phyloP scores from a whole-genome alignment of 345 rosid genomes.

The Arabidopsis thaliana region TAIR10.1 NC_003070.9:25652001-25652500 shows the following conservation, averaged over 20 bases:
- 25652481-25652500: conserved; percentile 28
- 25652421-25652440: background rate
- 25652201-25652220: conserved; percentile 55
- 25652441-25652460: conserved; percentile 28
- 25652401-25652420: background rate
- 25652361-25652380: conserved; percentile 30
- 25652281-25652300: background rate
- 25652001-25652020: background rate
- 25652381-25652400: conserved; percentile 30
- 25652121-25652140: conserved; percentile 72
- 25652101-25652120: conserved; percentile 94
- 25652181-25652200: conserved; percentile 81
- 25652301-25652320: conserved; percentile 16
- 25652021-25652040: conserved; percentile 71
- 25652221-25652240: conserved; percentile 51
- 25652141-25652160: conserved; percentile 82
- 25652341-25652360: conserved; percentile 48
- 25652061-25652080: conserved; percentile 70
- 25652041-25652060: conserved; percentile 69
- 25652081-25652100: conserved; percentile 70
- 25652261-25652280: conserved; percentile 25
- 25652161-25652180: conserved; percentile 68
- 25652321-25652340: conserved; percentile 30
- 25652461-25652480: background rate
- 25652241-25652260: conserved; percentile 66